Evolutionary conservation across 2,329 filamentous ascomycete genomes (phyloP).

Genomic region (Diaporthe helianthi): DNA sequence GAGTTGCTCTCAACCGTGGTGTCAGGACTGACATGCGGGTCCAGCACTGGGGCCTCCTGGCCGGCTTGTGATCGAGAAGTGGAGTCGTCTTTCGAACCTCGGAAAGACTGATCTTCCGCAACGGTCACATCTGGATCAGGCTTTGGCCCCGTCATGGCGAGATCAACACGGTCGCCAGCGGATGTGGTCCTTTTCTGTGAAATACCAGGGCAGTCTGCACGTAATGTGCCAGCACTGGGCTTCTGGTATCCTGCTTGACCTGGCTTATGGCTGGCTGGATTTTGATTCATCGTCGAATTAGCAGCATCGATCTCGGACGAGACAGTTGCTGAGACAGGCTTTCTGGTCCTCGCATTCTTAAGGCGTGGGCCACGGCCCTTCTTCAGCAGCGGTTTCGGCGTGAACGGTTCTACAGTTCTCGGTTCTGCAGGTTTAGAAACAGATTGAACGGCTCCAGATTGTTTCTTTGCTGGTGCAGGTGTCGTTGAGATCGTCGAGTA

Average conservation of each 20-base stretch:
- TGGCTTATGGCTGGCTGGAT: neutral
- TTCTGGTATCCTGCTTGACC: neutral
- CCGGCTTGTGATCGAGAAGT: neutral
- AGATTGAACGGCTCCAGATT: neutral
- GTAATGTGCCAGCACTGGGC: neutral
- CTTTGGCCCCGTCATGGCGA: neutral
- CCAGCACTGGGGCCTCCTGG: constrained; percentile 35
- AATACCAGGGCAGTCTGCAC: neutral
- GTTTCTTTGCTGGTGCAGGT: neutral
- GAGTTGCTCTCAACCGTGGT: constrained; percentile 42
- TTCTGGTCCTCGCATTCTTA: constrained; percentile 33
- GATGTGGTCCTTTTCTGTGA: neutral
- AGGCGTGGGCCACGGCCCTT: constrained; percentile 31
- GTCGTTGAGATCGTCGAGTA: neutral
- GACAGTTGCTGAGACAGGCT: neutral
- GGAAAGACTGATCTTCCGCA: neutral
- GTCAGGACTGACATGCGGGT: neutral
- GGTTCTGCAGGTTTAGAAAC: neutral
- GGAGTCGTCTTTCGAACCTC: neutral
- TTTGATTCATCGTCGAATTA: neutral
- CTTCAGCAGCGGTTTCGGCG: neutral
- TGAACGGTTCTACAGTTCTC: neutral
- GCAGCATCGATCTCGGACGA: neutral
- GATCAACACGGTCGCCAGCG: neutral
- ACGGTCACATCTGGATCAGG: neutral